Evolutionary conservation across 257 asterid species (phyloP), one percentile per base, ranked within the genome.

Genomic region (Lantana camara): DNA sequence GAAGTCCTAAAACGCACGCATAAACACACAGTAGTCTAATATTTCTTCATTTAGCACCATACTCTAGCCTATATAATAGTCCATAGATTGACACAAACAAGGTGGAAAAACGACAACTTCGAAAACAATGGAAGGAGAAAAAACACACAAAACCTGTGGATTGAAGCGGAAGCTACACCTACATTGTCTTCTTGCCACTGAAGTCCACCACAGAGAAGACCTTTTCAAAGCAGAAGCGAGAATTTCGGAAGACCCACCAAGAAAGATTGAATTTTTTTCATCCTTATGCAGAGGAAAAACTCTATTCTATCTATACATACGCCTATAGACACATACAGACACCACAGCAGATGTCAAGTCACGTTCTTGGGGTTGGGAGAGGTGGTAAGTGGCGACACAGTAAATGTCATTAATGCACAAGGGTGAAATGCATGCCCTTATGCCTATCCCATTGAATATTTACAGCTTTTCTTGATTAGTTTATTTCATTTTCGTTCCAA

Each of bases 111-210:
- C 61, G 84, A 76, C 82, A 78, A 77, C n/a, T 57, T 72, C 58
- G 83, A 77, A 59, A 79, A 72, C 57, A 66, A 51, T 46, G 60
- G 50, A 41, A 38, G n/a, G 57, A 37, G 64, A 56, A 57, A 63
- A 76, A 76, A 77, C 83, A 75, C 84, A 76, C 69, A 68, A 84
- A 68, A 82, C 82, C 85, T 72, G 95, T 82, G 83, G 76, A 79
- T 66, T 79, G 81, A 70, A 74, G 88, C 60, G 57, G 80, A 74
- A 82, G 81, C 81, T 63, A 69, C 50, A 24, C 19, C 22, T 13
- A 24, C 48, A 68, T 75, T 64, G 70, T 72, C 73, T 49, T 63
- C 78, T 54, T 66, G 55, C 66, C 68, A 55, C 64, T 58, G 88
- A 71, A 69, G 60, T 65, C 59, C 81, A 72, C 84, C 77, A 72